Conservation (phyloP, 495 filamentous ascomycete species). For the Cenococcum geophilum region DNA sequence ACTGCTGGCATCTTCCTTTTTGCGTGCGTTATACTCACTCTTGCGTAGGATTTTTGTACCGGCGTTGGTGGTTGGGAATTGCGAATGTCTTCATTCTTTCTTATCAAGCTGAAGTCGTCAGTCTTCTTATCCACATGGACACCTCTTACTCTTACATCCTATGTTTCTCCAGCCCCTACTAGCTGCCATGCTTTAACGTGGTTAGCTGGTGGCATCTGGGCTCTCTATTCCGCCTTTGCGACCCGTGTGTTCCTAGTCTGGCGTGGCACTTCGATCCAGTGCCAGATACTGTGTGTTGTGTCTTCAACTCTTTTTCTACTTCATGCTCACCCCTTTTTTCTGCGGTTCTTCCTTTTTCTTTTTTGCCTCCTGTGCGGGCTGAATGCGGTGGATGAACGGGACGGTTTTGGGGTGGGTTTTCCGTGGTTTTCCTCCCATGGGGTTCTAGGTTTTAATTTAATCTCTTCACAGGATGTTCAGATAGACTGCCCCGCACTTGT, state of each 20-base stretch:
- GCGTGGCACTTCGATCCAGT: not conserved
- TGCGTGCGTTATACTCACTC: not conserved
- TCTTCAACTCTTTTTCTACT: not conserved
- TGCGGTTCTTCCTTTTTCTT: not conserved
- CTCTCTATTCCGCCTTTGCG: not conserved
- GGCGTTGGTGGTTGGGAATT: not conserved
- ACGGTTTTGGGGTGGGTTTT: too few species aligned
- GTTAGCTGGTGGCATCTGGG: not conserved
- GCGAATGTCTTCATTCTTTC: not conserved
- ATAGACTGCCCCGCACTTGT: not conserved
- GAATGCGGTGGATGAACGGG: not conserved
- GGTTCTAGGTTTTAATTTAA: not conserved
- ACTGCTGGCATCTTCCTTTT: constrained; percentile 4
- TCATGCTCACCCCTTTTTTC: not conserved
- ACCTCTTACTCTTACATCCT: not conserved
- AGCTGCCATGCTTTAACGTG: not conserved
- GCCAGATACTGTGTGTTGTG: not conserved
- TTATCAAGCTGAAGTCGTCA: not conserved
- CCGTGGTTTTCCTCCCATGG: not conserved
- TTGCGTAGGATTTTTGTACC: not conserved
- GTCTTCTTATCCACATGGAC: not conserved
- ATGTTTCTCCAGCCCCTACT: not conserved
- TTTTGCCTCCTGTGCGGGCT: not conserved
- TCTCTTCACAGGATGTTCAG: not conserved
- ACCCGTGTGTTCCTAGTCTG: not conserved